These are phyloP conservation scores for Porcisia deanei DNA, from an alignment of 208 protist species.

Conservation along the genomic window DNA sequence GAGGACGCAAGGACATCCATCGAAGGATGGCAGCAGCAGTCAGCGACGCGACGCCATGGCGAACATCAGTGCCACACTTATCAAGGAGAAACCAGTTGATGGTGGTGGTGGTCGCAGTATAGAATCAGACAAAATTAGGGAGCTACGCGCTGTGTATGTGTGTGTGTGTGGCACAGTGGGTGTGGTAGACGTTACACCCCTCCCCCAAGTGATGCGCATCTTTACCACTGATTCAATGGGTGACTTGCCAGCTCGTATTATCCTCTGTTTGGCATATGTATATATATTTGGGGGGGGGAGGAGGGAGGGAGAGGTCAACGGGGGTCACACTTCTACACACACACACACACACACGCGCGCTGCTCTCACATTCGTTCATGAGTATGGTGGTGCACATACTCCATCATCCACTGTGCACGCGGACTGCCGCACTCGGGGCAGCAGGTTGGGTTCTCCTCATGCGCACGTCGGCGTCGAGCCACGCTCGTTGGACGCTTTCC, in stretches of 20 bases:
- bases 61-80: neutral
- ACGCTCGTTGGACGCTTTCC: constrained; percentile 59
- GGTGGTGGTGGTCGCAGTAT: too few species aligned
- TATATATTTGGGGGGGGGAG: too few species aligned
- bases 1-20: neutral
- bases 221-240: too few species aligned
- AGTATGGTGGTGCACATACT: constrained; percentile 83
- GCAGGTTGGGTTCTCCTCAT: constrained; percentile 34
- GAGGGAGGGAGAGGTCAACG: too few species aligned
- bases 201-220: too few species aligned
- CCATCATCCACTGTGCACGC: constrained; percentile 82
- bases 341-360: neutral
- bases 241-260: too few species aligned
- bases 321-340: too few species aligned
- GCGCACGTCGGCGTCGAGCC: constrained; percentile 29
- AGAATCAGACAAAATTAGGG: neutral
- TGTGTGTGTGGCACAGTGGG: neutral
- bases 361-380: constrained; percentile 35
- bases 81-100: too few species aligned
- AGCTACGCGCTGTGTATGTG: neutral
- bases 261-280: too few species aligned
- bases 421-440: constrained; percentile 69
- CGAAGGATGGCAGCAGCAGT: neutral
- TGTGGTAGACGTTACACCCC: too few species aligned
- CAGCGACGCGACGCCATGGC: neutral